Conservation (phyloP, 2,329 filamentous ascomycete genomes). For the Microdochium trichocladiopsis region DNA sequence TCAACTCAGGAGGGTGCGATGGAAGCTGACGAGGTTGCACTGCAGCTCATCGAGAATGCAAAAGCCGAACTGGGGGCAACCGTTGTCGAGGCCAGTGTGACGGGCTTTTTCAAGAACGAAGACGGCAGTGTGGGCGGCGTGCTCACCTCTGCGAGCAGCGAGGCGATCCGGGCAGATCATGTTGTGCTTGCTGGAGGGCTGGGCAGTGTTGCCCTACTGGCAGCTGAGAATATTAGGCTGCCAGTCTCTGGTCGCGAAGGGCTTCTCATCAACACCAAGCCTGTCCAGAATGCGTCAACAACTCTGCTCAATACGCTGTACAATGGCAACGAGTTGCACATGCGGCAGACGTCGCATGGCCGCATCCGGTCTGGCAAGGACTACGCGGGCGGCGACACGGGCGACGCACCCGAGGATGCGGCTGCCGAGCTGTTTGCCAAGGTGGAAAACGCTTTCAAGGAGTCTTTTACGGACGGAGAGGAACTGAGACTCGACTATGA, state of each 20-base stretch:
- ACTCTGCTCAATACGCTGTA: constrained; percentile 12
- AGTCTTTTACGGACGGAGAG: constrained; percentile 3
- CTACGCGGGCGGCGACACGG: constrained; percentile 13
- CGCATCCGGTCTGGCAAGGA: constrained; percentile 15
- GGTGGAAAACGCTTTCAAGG: constrained; percentile 10
- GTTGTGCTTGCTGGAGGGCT: constrained; percentile 21
- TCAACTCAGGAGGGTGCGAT: constrained; percentile 18
- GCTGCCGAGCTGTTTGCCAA: constrained; percentile 14
- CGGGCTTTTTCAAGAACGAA: constrained; percentile 6
- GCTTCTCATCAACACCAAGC: constrained; percentile 20
- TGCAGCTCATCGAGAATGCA: constrained; percentile 11
- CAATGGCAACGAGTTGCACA: constrained; percentile 15
- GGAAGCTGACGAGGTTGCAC: constrained; percentile 17
- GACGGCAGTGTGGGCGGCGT: constrained; percentile 9
- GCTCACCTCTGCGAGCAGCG: constrained; percentile 4
- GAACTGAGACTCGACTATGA: constrained; percentile 13
- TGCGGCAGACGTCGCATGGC: constrained; percentile 20
- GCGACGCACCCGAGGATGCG: constrained; percentile 11
- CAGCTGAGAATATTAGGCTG: constrained; percentile 12
- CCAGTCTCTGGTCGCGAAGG: constrained; percentile 14
- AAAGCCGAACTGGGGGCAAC: constrained; percentile 6
- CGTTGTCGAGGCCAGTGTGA: constrained; percentile 7
- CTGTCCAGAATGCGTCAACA: constrained; percentile 3
- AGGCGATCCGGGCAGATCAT: constrained; percentile 13
- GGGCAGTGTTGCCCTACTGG: constrained; percentile 15